A percentile compares a stretch with the other conserved stretches of the same genome.
Evolutionary conservation across 805 yeast species (phyloP).

Genomic region (Novakomyces olei): DNA sequence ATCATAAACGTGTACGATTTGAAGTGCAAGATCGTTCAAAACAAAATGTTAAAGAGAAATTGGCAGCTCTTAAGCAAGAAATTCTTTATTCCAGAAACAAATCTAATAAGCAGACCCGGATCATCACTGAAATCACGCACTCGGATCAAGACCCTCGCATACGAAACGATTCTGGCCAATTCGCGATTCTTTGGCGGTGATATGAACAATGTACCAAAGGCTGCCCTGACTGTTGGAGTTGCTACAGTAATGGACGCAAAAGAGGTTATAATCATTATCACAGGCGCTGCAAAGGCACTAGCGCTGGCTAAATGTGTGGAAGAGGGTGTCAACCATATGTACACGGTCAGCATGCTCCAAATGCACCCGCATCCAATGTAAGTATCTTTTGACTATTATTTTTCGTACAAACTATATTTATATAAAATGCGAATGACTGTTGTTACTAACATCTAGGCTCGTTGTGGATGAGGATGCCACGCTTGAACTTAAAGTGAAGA

Average conservation of each 20-base stretch:
- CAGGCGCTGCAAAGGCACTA: not conserved
- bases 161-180: conserved; percentile 31
- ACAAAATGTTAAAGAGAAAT: too few relatives aligned
- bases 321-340: not conserved
- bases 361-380: not conserved
- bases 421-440: too few relatives aligned
- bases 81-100: too few relatives aligned
- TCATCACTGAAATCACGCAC: conserved; percentile 25
- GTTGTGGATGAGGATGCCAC: conserved; percentile 1
- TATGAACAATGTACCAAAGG: not conserved
- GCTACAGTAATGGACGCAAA: not conserved
- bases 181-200: conserved; percentile 27
- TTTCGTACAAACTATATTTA: too few relatives aligned
- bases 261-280: not conserved
- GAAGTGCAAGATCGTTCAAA: too few relatives aligned
- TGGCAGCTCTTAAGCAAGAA: too few relatives aligned
- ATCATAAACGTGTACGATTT: too few relatives aligned
- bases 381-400: too few relatives aligned
- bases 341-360: not conserved
- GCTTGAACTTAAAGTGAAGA: not conserved
- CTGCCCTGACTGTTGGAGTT: not conserved
- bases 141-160: conserved; percentile 25
- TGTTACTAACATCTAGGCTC: too few relatives aligned
- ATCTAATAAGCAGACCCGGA: too few relatives aligned
- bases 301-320: not conserved